Evolutionary conservation across 2,329 filamentous ascomycete genomes (phyloP).

Genomic region (Colletotrichum viniferum): DNA sequence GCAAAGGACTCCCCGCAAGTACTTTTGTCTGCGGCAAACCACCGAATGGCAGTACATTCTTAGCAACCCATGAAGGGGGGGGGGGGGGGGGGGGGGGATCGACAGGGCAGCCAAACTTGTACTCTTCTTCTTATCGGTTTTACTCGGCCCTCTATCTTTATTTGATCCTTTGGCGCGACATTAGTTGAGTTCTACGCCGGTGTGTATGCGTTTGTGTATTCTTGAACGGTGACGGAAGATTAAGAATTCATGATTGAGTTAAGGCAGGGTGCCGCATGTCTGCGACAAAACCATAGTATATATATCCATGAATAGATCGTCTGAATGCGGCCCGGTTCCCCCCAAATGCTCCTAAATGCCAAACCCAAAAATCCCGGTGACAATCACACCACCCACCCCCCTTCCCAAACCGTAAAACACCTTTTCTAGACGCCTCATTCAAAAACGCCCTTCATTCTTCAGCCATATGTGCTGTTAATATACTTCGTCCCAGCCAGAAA

Average conservation of each 20-base stretch:
- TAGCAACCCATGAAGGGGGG: background rate
- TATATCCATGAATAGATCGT: background rate
- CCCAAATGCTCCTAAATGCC: background rate
- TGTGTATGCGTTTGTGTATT: background rate
- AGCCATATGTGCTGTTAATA: background rate
- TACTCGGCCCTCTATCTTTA: background rate
- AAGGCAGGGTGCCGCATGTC: background rate
- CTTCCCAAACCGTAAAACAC: background rate
- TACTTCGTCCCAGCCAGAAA: background rate
- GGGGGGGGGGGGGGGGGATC: too few species aligned
- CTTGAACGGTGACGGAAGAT: background rate
- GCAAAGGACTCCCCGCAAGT: background rate
- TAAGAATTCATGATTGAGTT: background rate
- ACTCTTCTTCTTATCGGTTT: background rate
- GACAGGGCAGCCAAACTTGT: background rate
- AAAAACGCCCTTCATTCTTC: background rate
- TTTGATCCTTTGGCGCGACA: background rate
- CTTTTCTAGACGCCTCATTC: background rate
- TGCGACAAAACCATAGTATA: background rate
- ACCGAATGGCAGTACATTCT: background rate
- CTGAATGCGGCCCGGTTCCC: background rate
- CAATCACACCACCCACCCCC: background rate
- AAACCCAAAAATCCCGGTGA: background rate
- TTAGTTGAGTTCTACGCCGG: background rate
- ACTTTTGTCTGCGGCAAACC: background rate